Evolutionary conservation across 108 stramenopile genomes (phyloP).

Genomic region (Asterionellopsis glacialis): DNA sequence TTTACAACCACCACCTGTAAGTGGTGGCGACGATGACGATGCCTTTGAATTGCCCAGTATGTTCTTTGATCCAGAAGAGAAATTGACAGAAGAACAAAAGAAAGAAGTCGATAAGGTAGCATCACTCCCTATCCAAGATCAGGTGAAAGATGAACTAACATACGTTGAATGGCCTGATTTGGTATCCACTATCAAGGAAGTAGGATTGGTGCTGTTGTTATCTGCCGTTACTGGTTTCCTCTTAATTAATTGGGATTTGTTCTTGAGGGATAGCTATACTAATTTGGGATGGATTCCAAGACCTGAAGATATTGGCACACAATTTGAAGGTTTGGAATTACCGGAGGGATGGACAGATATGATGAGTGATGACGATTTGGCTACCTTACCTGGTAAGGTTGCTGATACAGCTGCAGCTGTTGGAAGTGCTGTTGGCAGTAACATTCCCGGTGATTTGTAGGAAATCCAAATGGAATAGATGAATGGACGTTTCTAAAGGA

Average conservation of each 20-base stretch:
- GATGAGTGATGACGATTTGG: slow-evolving; percentile 21
- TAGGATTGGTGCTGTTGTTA: slow-evolving; percentile 47
- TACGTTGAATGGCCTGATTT: slow-evolving; percentile 55
- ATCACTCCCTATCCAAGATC: slow-evolving; percentile 44
- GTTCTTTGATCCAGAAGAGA: slow-evolving; percentile 67
- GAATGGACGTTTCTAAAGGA: too few species aligned
- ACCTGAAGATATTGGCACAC: slow-evolving; percentile 11
- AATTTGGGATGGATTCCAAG: background rate
- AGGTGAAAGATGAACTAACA: slow-evolving; percentile 40
- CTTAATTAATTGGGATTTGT: slow-evolving; percentile 29
- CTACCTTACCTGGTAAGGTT: slow-evolving; percentile 1
- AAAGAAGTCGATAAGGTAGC: slow-evolving; percentile 67
- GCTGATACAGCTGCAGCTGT: too few species aligned
- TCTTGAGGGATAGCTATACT: background rate
- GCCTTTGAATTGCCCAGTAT: slow-evolving; percentile 23
- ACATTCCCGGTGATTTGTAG: too few species aligned
- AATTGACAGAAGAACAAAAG: slow-evolving; percentile 75
- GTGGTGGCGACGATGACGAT: slow-evolving; percentile 7
- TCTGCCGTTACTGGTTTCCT: slow-evolving; percentile 50
- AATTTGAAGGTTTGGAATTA: slow-evolving; percentile 13
- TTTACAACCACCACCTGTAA: slow-evolving; percentile 2
- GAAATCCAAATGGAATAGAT: too few species aligned
- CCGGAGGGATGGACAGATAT: slow-evolving; percentile 18
- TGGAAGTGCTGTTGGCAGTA: too few species aligned
- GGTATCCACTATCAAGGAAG: slow-evolving; percentile 41